Evolutionary conservation across 768 basidiomycete species (phyloP).

Genomic region (Podaxis pistillaris): DNA sequence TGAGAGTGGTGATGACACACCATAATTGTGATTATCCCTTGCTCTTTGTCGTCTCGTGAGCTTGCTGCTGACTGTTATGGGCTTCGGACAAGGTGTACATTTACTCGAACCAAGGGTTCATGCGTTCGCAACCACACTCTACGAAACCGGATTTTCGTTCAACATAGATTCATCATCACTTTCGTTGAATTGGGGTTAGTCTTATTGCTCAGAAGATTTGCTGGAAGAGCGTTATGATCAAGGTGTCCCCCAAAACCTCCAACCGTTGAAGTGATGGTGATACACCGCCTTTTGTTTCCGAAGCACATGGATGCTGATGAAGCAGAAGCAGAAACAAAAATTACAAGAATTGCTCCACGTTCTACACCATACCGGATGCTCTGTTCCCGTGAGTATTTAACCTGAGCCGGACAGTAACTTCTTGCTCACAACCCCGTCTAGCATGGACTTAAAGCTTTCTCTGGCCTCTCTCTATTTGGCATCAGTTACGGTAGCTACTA

Average conservation of each 20-base stretch:
- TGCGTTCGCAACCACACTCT: not conserved
- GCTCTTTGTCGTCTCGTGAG: not conserved
- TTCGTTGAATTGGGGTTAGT: not conserved
- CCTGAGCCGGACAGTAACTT: not conserved
- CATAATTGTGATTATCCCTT: too few relatives aligned
- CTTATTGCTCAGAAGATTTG: not conserved
- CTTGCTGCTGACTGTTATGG: not conserved
- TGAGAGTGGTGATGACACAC: not conserved
- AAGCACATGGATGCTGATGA: not conserved
- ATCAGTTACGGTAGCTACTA: not conserved
- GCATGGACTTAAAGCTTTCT: not conserved
- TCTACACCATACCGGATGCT: not conserved
- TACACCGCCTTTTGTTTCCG: not conserved
- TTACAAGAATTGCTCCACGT: not conserved
- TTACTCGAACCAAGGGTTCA: too few relatives aligned
- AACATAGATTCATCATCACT: not conserved
- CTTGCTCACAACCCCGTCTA: not conserved
- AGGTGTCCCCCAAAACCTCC: not conserved
- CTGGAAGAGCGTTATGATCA: not conserved
- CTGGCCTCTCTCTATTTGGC: not conserved
- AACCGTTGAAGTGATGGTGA: not conserved
- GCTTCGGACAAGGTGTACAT: too few relatives aligned
- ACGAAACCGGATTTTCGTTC: not conserved
- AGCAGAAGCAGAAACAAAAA: not conserved
- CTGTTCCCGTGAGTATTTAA: not conserved